Evolutionary conservation across 2,329 filamentous ascomycete species (phyloP), one percentile per base, ranked within the genome.

Genomic region (Fusarium aywerte): DNA sequence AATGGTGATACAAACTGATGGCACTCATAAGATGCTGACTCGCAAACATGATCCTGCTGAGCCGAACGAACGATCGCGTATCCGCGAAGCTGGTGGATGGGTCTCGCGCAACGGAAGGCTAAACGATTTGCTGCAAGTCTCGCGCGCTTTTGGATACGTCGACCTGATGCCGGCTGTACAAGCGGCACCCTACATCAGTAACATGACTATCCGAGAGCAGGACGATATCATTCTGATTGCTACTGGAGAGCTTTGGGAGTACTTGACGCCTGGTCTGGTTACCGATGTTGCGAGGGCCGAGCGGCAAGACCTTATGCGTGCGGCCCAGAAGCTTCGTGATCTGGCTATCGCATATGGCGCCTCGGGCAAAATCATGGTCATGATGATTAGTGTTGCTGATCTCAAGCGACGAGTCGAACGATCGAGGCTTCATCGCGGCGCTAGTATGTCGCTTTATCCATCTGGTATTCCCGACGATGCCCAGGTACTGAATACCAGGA

Each of bases 361-460:
- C 13, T 94, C 90, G 2, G 91, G 90, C 75, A 99, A 99, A 81
- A 92, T 98, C 67, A 98, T 98, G 94, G 93, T 99, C 42, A 98
- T 98, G 95, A 92, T 99, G 83, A 89, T 99, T 54, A 95, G 94
- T 55, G 91, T 99, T 35, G 90, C 91, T 55, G 94, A 98, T 75
- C 82, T 99, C 53, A 95, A 97, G 80, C 92, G 92, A 75, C 88
- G 93, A 65, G 82, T 85, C 58, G 92, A 96, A 76, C 87, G 91
- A 67, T 91, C 90, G 78, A 90, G 80, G 81, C 80, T 87, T 62
- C 85, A 91, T 77, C 87, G 92, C 56, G 92, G 92, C 38, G 89
- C 93, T 73, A 96, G 92, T 80, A 90, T 96, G 85, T 93, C 92
- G 15, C 87, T 97, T 79, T 92, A 92, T 51, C 91, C 92, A 2